Conservation (phyloP, 371 early-diverging fungal genomes). For the Dentiscutata heterogama region DNA sequence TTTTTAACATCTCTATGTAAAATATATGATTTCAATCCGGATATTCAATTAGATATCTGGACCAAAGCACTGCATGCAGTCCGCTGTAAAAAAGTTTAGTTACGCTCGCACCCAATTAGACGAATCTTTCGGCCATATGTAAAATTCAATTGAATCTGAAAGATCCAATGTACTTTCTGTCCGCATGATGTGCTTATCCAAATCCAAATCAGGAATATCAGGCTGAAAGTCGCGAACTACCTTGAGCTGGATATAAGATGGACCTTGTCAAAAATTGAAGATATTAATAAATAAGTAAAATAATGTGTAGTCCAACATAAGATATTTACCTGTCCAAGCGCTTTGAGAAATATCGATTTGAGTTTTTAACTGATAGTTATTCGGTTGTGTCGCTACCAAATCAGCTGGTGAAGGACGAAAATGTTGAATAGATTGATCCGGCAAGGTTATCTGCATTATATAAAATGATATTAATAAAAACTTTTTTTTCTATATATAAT, state of each 20-base stretch:
- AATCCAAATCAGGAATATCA: constrained; percentile 59
- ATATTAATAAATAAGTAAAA: not conserved
- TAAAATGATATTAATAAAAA: not conserved
- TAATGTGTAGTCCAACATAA: not conserved
- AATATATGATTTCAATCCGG: too few relatives aligned
- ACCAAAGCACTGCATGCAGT: too few relatives aligned
- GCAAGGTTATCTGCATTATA: constrained; percentile 51
- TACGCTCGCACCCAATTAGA: too few relatives aligned
- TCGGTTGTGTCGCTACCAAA: constrained; percentile 56
- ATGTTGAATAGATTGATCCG: constrained; percentile 53
- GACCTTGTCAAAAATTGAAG: not conserved
- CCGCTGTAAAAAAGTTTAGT: too few relatives aligned
- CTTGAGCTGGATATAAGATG: constrained; percentile 44
- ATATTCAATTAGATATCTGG: too few relatives aligned
- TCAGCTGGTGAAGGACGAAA: constrained; percentile 58
- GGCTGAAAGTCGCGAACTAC: constrained; percentile 61
- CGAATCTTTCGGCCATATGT: constrained; percentile 38
- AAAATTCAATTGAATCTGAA: constrained; percentile 22
- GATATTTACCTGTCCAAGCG: constrained; percentile 57
- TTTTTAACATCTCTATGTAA: too few relatives aligned
- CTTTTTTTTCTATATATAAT: too few relatives aligned
- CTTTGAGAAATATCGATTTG: constrained; percentile 51
- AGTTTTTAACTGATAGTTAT: constrained; percentile 54
- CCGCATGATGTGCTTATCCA: constrained; percentile 60
- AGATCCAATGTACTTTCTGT: constrained; percentile 14